Evolutionary conservation across 2,329 filamentous ascomycete genomes (phyloP), one percentile per base, ranked within the genome.

Genomic region (Tolypocladium amazonense): DNA sequence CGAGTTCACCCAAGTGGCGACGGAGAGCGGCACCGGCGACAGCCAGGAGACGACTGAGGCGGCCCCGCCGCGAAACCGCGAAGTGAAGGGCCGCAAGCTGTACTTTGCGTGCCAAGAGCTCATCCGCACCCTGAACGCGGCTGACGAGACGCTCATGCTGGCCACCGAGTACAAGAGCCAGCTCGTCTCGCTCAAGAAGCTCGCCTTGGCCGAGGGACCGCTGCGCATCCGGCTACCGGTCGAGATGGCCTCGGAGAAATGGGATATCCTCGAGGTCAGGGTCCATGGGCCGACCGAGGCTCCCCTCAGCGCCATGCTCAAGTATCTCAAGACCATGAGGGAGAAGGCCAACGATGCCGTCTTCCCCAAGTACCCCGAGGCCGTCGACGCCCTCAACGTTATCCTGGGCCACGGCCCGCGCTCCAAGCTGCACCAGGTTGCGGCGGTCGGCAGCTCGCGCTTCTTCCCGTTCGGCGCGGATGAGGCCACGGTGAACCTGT

Each of bases 141-240:
- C 65, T 3, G 67, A 73, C 43, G 65, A 69, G n/a, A 63, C 62
- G 1, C 58, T 71, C 39, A 57, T 72, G 5, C 60, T 74, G 15
- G 80, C 77, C 5, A 78, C 79, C 0, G 81, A 84, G 64, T 82
- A 76, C 71, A 83, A 83, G 65, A 73, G 69, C 53, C 75, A 81
- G 61, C 69, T 83, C 4, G 67, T 82, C 27, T 71, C 78, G 0
- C 56, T 71, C 1, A 63, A 70, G 25, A 70, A 72, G 38, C 69
- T 83, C 3, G 52, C 65, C 1, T 64, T 81, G 0, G 60, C 67
- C 0, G 60, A 69, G 38, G 69, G 72, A 20, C 69, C 67, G 0
- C 61, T 81, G 15, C 59, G 61, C 0, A 65, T 82, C 4, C 60
- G 65, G 0, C 71, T 80, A 59, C 65, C 64, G 5, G 56, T 62